A percentile compares a stretch with the other conserved stretches of the same genome.
Conservation (phyloP, 345 rosid genomes). For the Triadica sebifera region DNA sequence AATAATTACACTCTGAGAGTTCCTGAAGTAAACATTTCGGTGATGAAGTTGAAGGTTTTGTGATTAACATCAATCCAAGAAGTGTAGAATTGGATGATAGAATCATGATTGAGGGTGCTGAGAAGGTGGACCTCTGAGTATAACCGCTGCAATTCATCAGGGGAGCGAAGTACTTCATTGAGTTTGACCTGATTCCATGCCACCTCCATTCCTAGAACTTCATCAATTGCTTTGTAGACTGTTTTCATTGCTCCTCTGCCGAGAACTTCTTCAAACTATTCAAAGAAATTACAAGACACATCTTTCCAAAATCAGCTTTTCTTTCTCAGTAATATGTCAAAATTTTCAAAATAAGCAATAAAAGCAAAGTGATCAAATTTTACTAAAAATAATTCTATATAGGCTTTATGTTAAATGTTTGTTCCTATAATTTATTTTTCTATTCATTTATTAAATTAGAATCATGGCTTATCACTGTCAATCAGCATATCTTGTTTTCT, state of each 20-base stretch:
- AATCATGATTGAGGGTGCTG: constrained; percentile 61
- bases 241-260: constrained; percentile 88
- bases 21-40: constrained; percentile 87
- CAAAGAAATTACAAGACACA: neutral
- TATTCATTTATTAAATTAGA: neutral
- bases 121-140: constrained; percentile 91
- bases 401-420: too few relatives aligned
- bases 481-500: too few relatives aligned
- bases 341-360: neutral
- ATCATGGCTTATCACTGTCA: too few relatives aligned
- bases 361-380: too few relatives aligned
- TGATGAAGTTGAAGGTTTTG: constrained; percentile 78
- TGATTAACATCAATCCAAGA: constrained; percentile 65
- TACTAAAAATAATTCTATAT: too few relatives aligned
- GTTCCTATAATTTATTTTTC: neutral
- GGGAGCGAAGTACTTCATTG: constrained; percentile 50
- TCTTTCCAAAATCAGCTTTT: neutral
- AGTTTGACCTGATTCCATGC: constrained; percentile 82
- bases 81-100: constrained; percentile 65
- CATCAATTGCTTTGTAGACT: constrained; percentile 80
- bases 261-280: constrained; percentile 59
- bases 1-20: constrained; percentile 59
- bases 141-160: constrained; percentile 69
- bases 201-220: constrained; percentile 67
- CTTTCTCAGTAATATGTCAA: neutral